phyloP scores from a whole-genome alignment of 305 asterid species.

The Fraxinus velutina region DNA sequence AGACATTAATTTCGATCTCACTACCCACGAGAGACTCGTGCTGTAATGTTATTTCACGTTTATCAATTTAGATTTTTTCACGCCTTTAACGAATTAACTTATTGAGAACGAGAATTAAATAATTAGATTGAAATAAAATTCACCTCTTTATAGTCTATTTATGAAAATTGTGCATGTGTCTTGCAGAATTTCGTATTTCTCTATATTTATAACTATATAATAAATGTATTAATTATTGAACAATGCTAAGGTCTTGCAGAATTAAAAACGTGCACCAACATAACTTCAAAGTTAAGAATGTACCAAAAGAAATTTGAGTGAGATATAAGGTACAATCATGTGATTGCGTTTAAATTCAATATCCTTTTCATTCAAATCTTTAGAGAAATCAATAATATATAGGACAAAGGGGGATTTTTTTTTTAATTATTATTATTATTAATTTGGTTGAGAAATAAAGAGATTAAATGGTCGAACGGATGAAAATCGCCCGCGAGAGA shows the following conservation, averaged over 20 bases:
- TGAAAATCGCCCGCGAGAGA: neutral
- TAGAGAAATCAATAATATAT: neutral
- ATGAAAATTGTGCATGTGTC: neutral
- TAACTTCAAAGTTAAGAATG: constrained; percentile 31
- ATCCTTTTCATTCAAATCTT: neutral
- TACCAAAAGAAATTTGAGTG: constrained; percentile 15
- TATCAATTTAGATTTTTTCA: neutral
- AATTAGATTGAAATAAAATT: neutral
- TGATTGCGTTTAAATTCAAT: constrained; percentile 2
- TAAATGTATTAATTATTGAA: neutral
- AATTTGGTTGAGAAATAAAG: neutral
- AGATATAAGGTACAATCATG: constrained; percentile 18
- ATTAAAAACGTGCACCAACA: neutral
- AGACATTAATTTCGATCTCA: neutral
- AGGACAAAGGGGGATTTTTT: neutral
- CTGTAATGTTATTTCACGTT: neutral
- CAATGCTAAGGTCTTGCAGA: neutral
- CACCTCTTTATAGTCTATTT: neutral
- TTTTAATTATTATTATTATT: neutral
- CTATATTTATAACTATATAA: neutral
- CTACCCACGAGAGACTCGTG: neutral
- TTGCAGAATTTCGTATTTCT: neutral
- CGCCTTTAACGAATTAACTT: neutral
- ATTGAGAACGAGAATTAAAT: neutral
- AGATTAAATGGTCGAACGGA: neutral